Percentiles rank a stretch among this genome's conserved stretches.
phyloP scores from a whole-genome alignment of 2,329 filamentous ascomycete genomes.

The Trichophyton simii region DNA sequence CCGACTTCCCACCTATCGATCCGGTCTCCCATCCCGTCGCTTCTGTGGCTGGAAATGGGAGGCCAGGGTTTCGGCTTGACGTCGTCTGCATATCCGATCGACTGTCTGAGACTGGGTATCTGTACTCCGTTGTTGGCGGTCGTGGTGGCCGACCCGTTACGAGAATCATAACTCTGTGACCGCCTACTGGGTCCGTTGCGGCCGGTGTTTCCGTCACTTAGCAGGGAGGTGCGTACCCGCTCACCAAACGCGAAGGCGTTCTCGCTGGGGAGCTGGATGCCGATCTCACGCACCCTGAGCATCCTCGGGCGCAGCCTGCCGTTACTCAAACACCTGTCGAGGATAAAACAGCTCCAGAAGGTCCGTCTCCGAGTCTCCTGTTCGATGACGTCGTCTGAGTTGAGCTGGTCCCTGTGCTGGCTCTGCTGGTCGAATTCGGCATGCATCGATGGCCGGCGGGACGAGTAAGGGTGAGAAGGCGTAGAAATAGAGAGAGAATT shows the following conservation, averaged over 20 bases:
- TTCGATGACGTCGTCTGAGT: slow-evolving; percentile 38
- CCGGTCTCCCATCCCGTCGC: slow-evolving; percentile 31
- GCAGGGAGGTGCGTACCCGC: slow-evolving; percentile 40
- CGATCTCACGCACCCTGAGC: slow-evolving; percentile 39
- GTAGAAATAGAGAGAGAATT: slow-evolving; percentile 12
- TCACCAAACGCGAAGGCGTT: slow-evolving; percentile 44
- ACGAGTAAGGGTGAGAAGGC: slow-evolving; percentile 18
- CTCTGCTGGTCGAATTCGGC: slow-evolving; percentile 20
- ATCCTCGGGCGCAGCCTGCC: slow-evolving; percentile 44
- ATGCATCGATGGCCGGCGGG: slow-evolving; percentile 4
- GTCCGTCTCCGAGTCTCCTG: slow-evolving; percentile 44
- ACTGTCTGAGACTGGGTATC: slow-evolving; percentile 32
- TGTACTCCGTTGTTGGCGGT: slow-evolving; percentile 18
- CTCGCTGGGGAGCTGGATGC: slow-evolving; percentile 45
- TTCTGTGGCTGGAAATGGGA: slow-evolving; percentile 24
- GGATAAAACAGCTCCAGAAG: slow-evolving; percentile 47
- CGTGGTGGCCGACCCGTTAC: slow-evolving; percentile 15
- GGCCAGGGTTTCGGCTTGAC: slow-evolving; percentile 30
- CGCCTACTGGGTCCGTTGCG: slow-evolving; percentile 17
- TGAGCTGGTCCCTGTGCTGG: slow-evolving; percentile 26
- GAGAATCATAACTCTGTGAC: slow-evolving; percentile 29
- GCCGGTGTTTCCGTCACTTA: slow-evolving; percentile 30
- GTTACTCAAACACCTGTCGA: slow-evolving; percentile 44
- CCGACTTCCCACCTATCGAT: slow-evolving; percentile 42
- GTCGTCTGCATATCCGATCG: slow-evolving; percentile 26